Evolutionary conservation across 2,329 filamentous ascomycete genomes (phyloP).

Genomic region (Ophiocordyceps camponoti-leonardi): DNA sequence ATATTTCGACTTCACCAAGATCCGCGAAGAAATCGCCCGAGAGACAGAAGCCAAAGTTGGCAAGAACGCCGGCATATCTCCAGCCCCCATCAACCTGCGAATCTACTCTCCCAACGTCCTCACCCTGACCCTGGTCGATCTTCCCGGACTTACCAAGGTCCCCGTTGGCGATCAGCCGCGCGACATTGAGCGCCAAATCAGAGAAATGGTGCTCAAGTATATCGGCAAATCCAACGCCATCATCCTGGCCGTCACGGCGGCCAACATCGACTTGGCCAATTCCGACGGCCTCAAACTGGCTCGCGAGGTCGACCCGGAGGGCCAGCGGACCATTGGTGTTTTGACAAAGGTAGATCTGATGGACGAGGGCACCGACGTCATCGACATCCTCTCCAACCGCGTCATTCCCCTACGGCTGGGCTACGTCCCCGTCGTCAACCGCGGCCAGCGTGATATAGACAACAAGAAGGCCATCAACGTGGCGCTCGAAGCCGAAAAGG

Average conservation of each 20-base stretch:
- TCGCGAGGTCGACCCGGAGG: conserved; percentile 90
- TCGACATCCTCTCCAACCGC: conserved; percentile 92
- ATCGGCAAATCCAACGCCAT: conserved; percentile 98
- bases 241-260: conserved; percentile 87
- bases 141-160: conserved; percentile 92
- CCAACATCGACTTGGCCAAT: conserved; percentile 96
- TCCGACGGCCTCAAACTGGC: conserved; percentile 95
- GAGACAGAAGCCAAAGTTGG: conserved; percentile 96
- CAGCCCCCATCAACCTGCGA: conserved; percentile 89
- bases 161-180: conserved; percentile 91
- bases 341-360: conserved; percentile 97
- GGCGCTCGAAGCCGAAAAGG: conserved; percentile 84
- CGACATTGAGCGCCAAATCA: conserved; percentile 93
- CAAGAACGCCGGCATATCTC: conserved; percentile 89
- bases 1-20: conserved; percentile 96
- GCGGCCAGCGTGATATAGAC: conserved; percentile 95
- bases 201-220: conserved; percentile 96
- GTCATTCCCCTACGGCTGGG: conserved; percentile 90
- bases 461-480: conserved; percentile 90
- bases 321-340: conserved; percentile 94
- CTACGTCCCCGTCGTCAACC: conserved; percentile 95
- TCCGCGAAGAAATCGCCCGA: conserved; percentile 89
- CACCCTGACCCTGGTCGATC: conserved; percentile 87
- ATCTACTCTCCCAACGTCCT: conserved; percentile 98
- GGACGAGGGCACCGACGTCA: conserved; percentile 96